Conservation (phyloP, 2,329 filamentous ascomycete genomes). For the Penicillium sp. region DNA sequence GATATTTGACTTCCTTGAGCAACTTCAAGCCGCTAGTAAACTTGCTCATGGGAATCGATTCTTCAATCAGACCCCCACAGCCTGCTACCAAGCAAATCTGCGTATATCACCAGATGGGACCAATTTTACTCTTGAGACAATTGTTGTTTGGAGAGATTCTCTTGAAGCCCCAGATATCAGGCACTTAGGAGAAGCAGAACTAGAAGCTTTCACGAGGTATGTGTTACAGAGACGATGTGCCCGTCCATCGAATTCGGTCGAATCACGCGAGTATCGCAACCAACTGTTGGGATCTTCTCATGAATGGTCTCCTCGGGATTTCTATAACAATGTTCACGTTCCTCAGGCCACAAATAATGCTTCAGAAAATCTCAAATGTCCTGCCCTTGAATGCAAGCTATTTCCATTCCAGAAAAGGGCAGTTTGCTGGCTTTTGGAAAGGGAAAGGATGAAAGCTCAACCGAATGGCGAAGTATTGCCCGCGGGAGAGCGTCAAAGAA, state of each 20-base stretch:
- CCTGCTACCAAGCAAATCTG: slow-evolving; percentile 35
- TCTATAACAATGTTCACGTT: slow-evolving; percentile 50
- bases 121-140: slow-evolving; percentile 31
- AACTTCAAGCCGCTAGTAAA: slow-evolving; percentile 24
- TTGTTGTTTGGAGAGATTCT: slow-evolving; percentile 39
- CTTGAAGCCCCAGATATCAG: slow-evolving; percentile 25
- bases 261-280: slow-evolving; percentile 11
- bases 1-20: slow-evolving; percentile 21
- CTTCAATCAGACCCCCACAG: slow-evolving; percentile 21
- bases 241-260: background rate
- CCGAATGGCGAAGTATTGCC: slow-evolving; percentile 32
- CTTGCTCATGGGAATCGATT: slow-evolving; percentile 30
- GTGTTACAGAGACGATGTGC: slow-evolving; percentile 25
- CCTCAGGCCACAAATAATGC: slow-evolving; percentile 35
- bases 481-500: slow-evolving; percentile 4
- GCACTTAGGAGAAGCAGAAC: slow-evolving; percentile 16
- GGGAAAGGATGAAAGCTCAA: slow-evolving; percentile 42
- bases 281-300: slow-evolving; percentile 9
- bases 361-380: slow-evolving; percentile 37
- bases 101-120: slow-evolving; percentile 14
- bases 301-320: slow-evolving; percentile 41
- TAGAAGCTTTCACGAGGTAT: slow-evolving; percentile 31
- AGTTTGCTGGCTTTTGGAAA: slow-evolving; percentile 47
- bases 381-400: slow-evolving; percentile 39
- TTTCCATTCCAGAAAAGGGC: slow-evolving; percentile 51